Percentiles rank a stretch among this genome's conserved stretches.
phyloP scores from a whole-genome alignment of 2,329 filamentous ascomycete species.

The Mollisia scopiformis region DNA sequence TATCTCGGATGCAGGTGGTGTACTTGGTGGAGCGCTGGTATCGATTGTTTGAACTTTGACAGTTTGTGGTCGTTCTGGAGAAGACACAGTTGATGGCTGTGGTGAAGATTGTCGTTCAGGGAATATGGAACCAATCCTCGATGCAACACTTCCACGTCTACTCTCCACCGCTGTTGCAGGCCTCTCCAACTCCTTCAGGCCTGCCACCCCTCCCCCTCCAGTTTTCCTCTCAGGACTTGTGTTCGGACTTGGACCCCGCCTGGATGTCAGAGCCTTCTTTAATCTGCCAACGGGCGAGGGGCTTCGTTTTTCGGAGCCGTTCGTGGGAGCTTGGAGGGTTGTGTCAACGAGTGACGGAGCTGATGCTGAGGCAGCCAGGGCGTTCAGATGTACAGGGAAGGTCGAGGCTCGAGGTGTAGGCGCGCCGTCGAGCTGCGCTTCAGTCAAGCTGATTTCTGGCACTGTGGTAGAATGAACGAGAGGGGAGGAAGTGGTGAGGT shows the following conservation, averaged over 20 bases:
- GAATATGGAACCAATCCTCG: conserved; percentile 35
- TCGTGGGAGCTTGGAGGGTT: conserved; percentile 45
- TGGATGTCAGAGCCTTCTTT: conserved; percentile 68
- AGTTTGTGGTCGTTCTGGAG: conserved; percentile 33
- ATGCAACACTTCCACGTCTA: conserved; percentile 34
- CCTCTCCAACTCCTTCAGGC: conserved; percentile 22
- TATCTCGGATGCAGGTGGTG: conserved; percentile 33
- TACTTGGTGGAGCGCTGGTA: conserved; percentile 31
- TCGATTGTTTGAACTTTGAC: conserved; percentile 32
- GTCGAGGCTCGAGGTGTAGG: conserved; percentile 42
- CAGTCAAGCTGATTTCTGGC: conserved; percentile 39
- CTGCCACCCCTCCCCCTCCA: conserved; percentile 21
- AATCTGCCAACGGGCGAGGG: conserved; percentile 73
- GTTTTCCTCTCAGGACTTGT: conserved; percentile 47
- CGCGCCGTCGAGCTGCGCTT: conserved; percentile 39
- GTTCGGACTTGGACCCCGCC: conserved; percentile 43
- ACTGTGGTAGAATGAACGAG: conserved; percentile 62
- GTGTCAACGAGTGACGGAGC: conserved; percentile 38
- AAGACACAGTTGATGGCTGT: conserved; percentile 23
- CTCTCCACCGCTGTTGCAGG: conserved; percentile 20
- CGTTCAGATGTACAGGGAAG: conserved; percentile 33
- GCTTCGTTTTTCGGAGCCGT: conserved; percentile 56
- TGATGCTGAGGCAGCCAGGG: conserved; percentile 36
- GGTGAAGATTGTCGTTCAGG: conserved; percentile 30
- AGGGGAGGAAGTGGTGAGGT: conserved; percentile 71